phyloP scores from a whole-genome alignment of 78 protist genomes.

The Pelomyxa schiedti region DNA sequence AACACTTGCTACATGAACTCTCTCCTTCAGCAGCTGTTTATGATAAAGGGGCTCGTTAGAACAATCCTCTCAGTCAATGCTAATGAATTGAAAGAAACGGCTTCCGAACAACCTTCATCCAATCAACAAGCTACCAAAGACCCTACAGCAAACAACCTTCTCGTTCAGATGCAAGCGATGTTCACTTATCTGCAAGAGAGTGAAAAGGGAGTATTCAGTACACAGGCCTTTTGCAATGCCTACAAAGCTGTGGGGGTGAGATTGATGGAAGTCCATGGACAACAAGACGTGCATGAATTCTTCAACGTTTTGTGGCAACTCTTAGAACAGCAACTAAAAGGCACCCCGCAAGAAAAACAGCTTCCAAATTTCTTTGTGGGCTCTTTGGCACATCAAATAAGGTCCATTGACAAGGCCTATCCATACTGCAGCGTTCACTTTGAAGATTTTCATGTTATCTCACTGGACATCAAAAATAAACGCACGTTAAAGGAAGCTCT shows the following conservation, averaged over 20 bases:
- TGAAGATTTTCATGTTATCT: not conserved
- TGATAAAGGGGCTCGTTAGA: not conserved
- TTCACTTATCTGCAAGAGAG: constrained; percentile 7
- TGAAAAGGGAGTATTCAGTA: not conserved
- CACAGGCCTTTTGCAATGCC: not conserved
- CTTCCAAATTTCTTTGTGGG: not conserved
- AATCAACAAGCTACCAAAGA: too few relatives aligned
- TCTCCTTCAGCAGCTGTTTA: constrained; percentile 26
- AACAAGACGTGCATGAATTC: constrained; percentile 48
- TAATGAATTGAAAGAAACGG: not conserved
- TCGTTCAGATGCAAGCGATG: constrained; percentile 26
- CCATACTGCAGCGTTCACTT: not conserved
- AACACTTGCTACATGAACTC: constrained; percentile 59
- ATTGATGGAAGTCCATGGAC: constrained; percentile 1
- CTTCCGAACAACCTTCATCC: too few relatives aligned
- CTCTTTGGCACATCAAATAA: not conserved
- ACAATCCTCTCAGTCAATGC: not conserved
- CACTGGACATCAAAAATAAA: constrained; percentile 25
- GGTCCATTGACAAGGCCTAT: not conserved
- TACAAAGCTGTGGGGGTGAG: constrained; percentile 13
- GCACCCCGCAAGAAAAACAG: not conserved
- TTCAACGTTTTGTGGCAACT: constrained; percentile 18
- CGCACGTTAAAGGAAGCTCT: not conserved
- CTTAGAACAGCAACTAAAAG: constrained; percentile 4
- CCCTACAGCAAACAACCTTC: not conserved